Conservation (phyloP, 306 rosid species). For the Alnus rubra region DNA sequence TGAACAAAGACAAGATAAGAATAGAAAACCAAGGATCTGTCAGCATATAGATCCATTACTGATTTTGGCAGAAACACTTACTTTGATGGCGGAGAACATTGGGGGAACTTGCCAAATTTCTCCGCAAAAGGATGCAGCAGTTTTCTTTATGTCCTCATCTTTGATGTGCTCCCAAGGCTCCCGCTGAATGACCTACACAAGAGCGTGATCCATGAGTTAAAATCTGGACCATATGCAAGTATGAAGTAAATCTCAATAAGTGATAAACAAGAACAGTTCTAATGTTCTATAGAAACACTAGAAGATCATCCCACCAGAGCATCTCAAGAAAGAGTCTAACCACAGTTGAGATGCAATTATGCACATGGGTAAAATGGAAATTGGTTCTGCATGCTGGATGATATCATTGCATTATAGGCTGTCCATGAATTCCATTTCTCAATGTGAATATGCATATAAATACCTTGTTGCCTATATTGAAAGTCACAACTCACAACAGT, state of each 20-base stretch:
- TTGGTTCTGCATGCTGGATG: background rate
- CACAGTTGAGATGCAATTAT: constrained; percentile 2
- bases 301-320: background rate
- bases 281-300: background rate
- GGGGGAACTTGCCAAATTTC: constrained; percentile 99
- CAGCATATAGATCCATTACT: background rate
- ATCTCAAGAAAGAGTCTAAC: background rate
- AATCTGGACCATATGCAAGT: background rate
- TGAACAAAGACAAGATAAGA: background rate
- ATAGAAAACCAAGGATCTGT: background rate
- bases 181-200: constrained; percentile 89
- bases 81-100: constrained; percentile 98
- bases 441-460: background rate
- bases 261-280: background rate
- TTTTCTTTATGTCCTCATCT: constrained; percentile 79
- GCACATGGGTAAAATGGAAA: constrained; percentile 8
- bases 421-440: background rate
- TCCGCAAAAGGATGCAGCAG: constrained; percentile 71
- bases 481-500: constrained; percentile 4
- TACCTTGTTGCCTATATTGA: background rate
- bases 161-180: constrained; percentile 98
- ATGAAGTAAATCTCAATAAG: background rate
- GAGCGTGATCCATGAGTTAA: constrained; percentile 29
- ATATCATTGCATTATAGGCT: background rate
- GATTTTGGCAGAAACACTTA: constrained; percentile 39